Evolutionary conservation across 805 yeast genomes (phyloP).

Genomic region (Candida pseudoglaebosa): DNA sequence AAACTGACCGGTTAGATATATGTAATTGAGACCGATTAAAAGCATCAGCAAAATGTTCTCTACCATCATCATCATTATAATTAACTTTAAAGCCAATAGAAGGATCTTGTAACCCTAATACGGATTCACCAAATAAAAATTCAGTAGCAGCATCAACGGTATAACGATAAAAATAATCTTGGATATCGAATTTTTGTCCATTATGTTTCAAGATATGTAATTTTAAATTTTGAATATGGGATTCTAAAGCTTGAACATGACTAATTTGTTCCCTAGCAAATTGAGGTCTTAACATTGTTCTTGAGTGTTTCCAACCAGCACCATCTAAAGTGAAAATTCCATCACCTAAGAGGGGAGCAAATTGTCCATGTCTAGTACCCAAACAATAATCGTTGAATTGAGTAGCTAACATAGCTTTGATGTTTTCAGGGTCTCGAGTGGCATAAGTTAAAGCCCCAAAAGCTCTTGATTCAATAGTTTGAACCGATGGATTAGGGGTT

Average conservation of each 20-base stretch:
- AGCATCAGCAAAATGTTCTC: slow-evolving; percentile 30
- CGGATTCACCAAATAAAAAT: slow-evolving; percentile 35
- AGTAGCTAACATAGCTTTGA: slow-evolving; percentile 31
- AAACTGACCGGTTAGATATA: slow-evolving; percentile 32
- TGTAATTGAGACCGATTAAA: slow-evolving; percentile 33
- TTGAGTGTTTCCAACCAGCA: slow-evolving; percentile 32
- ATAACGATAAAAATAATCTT: slow-evolving; percentile 25
- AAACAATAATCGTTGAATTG: slow-evolving; percentile 30
- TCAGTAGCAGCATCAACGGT: slow-evolving; percentile 38
- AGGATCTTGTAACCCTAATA: slow-evolving; percentile 22
- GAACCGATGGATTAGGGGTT: slow-evolving; percentile 5
- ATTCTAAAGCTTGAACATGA: slow-evolving; percentile 26
- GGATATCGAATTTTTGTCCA: slow-evolving; percentile 27
- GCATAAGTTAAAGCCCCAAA: slow-evolving; percentile 18
- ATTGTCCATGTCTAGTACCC: slow-evolving; percentile 27
- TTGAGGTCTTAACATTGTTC: slow-evolving; percentile 33
- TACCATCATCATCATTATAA: slow-evolving; percentile 19
- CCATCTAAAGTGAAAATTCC: slow-evolving; percentile 35
- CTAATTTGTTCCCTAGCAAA: slow-evolving; percentile 32
- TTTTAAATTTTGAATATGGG: slow-evolving; percentile 21
- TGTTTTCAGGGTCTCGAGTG: slow-evolving; percentile 30
- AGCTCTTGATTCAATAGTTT: slow-evolving; percentile 1
- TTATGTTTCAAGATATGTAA: slow-evolving; percentile 17
- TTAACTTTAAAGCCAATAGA: slow-evolving; percentile 18
- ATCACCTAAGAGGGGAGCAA: slow-evolving; percentile 29